Percentiles rank a stretch among this genome's conserved stretches.
These are phyloP conservation scores for Schizophyllum amplum DNA, from an alignment of 1,284 basidiomycete species.

Conservation along the genomic window DNA sequence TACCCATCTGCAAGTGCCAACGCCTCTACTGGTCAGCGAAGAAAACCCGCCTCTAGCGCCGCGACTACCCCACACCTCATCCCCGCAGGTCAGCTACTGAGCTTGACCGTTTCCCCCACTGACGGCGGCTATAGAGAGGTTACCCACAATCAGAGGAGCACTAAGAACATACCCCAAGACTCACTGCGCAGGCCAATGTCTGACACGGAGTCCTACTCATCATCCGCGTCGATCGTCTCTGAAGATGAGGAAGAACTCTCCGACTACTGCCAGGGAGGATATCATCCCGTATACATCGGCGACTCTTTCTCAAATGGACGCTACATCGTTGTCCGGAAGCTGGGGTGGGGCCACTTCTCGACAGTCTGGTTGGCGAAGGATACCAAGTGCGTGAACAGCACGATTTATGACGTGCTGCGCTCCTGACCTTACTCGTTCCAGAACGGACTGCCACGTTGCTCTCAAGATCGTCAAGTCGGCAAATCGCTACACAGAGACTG, in stretches of 20 bases:
- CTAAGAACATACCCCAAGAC: background rate
- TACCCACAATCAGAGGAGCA: background rate
- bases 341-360: conserved; percentile 43
- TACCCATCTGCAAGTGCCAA: background rate
- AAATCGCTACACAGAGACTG: conserved; percentile 94
- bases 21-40: too few species aligned
- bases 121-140: background rate
- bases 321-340: conserved; percentile 38
- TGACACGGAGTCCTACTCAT: background rate
- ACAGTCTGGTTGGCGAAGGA: conserved; percentile 30
- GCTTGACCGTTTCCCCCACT: background rate
- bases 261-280: conserved; percentile 23
- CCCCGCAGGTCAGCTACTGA: background rate
- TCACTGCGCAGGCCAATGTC: background rate
- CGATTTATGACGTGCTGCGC: background rate
- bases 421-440: conserved; percentile 24
- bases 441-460: conserved; percentile 91
- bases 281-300: conserved; percentile 29
- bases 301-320: conserved; percentile 30
- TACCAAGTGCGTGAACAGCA: conserved; percentile 15
- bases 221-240: background rate
- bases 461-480: conserved; percentile 99
- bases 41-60: background rate
- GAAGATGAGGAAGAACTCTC: background rate
- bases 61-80: background rate